Conservation (phyloP, 2,329 filamentous ascomycete genomes). For the Daldinia sp. region DNA sequence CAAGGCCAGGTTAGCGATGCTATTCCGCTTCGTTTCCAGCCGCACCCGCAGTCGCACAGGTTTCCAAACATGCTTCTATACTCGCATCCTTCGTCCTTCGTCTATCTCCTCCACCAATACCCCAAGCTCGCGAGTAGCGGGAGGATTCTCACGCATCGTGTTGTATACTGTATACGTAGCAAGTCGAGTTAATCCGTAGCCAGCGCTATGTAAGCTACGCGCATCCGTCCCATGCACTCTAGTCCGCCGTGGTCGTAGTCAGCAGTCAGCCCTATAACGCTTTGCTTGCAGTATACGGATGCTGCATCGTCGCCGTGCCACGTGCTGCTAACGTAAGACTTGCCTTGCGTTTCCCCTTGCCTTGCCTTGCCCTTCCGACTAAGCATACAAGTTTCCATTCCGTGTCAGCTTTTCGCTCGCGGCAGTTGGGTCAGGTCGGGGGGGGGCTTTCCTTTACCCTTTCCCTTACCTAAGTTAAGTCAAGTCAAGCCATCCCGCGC, state of each 20-base stretch:
- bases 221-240: too few species aligned
- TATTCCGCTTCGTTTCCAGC: conserved; percentile 3
- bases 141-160: conserved; percentile 8
- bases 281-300: conserved; percentile 24
- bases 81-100: too few species aligned
- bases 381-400: background rate
- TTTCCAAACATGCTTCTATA: too few species aligned
- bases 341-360: background rate
- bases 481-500: conserved; percentile 15
- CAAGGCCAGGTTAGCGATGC: conserved; percentile 12
- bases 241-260: too few species aligned
- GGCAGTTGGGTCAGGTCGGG: too few species aligned
- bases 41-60: conserved; percentile 13
- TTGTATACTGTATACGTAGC: background rate
- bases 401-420: conserved; percentile 15
- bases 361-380: background rate
- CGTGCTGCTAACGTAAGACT: conserved; percentile 33
- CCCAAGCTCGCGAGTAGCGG: conserved; percentile 8
- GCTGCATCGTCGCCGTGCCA: conserved; percentile 26
- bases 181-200: too few species aligned
- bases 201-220: too few species aligned
- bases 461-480: too few species aligned
- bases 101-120: background rate
- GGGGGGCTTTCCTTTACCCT: too few species aligned
- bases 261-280: conserved; percentile 24